Conservation (phyloP, 2,329 filamentous ascomycete species). For the Knoxdaviesia proteae region DNA sequence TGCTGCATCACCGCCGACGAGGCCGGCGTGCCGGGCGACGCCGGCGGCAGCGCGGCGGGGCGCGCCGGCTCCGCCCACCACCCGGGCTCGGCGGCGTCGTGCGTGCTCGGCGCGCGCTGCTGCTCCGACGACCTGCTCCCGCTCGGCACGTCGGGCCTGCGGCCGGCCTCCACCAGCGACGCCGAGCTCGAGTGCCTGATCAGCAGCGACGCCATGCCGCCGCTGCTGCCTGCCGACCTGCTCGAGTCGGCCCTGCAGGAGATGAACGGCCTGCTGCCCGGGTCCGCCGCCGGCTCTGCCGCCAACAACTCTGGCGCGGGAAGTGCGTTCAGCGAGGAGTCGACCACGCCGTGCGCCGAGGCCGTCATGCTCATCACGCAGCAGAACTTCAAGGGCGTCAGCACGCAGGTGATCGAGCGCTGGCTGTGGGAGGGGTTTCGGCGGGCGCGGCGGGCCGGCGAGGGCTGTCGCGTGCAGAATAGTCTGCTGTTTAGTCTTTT, state of each 20-base stretch:
- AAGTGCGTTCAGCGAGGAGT: conserved; percentile 5
- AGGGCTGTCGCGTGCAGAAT: conserved; percentile 13
- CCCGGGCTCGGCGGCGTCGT: background rate
- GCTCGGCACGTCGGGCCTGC: background rate
- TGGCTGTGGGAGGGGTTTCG: conserved; percentile 12
- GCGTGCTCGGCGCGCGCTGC: conserved; percentile 3
- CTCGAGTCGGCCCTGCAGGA: background rate
- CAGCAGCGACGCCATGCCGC: no score
- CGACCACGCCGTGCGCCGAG: conserved; percentile 12
- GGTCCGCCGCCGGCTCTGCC: no score
- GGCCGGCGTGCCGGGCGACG: no score
- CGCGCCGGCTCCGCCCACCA: no score
- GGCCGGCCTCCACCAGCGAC: background rate
- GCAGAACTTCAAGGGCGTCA: conserved; percentile 11
- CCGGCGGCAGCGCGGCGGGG: no score
- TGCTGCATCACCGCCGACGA: no score
- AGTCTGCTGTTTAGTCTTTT: conserved; percentile 9
- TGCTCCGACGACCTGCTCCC: conserved; percentile 3
- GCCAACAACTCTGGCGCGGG: no score
- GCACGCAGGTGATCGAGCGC: conserved; percentile 4
- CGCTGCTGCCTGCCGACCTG: background rate
- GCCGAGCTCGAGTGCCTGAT: background rate
- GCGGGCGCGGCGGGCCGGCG: conserved; percentile 5
- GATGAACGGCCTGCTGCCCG: no score
- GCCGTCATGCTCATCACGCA: conserved; percentile 13